These are phyloP conservation scores for Gaultheria prostrata DNA, from an alignment of 148 eudicot genomes.

Conservation along the genomic window DNA sequence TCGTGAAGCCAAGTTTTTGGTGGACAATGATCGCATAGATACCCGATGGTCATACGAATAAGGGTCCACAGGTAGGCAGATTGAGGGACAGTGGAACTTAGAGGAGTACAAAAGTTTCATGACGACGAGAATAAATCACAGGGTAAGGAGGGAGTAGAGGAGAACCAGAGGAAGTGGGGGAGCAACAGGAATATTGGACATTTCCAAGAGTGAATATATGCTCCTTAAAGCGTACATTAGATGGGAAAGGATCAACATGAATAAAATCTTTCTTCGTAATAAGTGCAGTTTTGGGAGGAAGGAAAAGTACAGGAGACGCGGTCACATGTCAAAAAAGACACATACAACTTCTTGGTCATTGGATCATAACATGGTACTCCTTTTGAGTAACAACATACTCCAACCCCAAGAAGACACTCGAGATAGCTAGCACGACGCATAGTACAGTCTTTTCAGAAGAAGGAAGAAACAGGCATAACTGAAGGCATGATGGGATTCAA, in stretches of 20 bases:
- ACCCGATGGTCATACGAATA: background rate
- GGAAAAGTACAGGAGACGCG: background rate
- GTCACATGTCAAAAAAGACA: background rate
- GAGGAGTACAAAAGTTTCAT: background rate
- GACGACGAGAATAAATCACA: background rate
- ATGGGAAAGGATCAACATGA: too few relatives aligned
- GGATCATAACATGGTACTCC: background rate
- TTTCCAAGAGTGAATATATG: background rate
- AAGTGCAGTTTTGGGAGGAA: background rate
- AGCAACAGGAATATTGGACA: background rate
- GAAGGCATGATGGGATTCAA: background rate
- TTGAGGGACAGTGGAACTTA: background rate
- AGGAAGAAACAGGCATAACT: background rate
- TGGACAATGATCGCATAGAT: background rate
- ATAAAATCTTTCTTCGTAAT: too few relatives aligned
- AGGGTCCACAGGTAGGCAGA: background rate
- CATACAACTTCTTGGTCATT: background rate
- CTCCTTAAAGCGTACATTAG: too few relatives aligned
- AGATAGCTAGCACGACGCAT: background rate
- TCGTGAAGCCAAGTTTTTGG: background rate
- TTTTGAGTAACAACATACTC: background rate
- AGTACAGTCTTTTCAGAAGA: background rate
- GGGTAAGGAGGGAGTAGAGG: background rate
- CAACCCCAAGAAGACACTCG: background rate
- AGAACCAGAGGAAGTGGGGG: background rate